Conservation (phyloP, 2,329 filamentous ascomycete species). For the Botrytis medusae region DNA sequence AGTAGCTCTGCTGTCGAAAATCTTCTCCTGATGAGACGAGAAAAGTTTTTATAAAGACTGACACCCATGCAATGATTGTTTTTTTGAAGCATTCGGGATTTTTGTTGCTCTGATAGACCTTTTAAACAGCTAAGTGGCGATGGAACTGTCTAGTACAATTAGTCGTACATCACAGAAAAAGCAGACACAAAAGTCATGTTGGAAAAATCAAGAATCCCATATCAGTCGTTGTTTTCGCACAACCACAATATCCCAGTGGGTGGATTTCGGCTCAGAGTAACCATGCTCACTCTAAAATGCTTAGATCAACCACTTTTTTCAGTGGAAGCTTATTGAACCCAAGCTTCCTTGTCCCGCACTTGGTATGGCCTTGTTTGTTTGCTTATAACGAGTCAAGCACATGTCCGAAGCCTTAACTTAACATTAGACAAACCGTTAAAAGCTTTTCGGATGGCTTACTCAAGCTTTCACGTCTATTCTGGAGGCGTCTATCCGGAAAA, state of each 20-base stretch:
- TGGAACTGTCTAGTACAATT: not conserved
- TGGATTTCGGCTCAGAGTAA: not conserved
- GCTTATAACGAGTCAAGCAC: not conserved
- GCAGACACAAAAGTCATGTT: not conserved
- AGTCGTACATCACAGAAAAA: not conserved
- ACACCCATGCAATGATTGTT: not conserved
- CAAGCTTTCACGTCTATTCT: not conserved
- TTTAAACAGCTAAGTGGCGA: not conserved
- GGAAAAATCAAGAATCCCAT: not conserved
- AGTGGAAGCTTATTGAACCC: slow-evolving; percentile 3
- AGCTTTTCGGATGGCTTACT: not conserved
- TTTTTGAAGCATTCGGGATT: not conserved
- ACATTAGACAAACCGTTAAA: not conserved
- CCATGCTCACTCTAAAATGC: not conserved
- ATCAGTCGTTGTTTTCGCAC: not conserved
- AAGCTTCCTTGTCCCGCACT: slow-evolving; percentile 11
- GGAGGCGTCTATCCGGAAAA: not conserved
- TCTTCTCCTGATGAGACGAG: not conserved
- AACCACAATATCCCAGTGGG: not conserved
- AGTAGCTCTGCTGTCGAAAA: not conserved
- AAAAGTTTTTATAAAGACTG: slow-evolving; percentile 4
- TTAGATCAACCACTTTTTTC: slow-evolving; percentile 14
- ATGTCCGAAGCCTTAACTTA: not conserved
- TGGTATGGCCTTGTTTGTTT: not conserved
- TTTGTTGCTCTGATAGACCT: not conserved